Percentiles rank a stretch among this genome's conserved stretches.
Conservation (phyloP, 495 filamentous ascomycete species). For the Arthonia radiata region DNA sequence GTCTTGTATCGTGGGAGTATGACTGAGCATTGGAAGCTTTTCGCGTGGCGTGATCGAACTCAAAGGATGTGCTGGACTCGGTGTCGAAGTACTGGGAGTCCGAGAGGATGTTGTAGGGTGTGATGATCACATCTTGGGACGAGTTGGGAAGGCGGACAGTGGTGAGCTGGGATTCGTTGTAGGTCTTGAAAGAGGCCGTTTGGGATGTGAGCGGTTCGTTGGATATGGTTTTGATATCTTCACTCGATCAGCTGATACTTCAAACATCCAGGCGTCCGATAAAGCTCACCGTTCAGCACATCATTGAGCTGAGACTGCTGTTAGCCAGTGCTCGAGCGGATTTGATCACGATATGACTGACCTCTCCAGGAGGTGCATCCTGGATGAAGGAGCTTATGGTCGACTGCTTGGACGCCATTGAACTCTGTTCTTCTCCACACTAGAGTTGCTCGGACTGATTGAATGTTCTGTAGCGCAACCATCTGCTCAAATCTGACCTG, state of each 20-base stretch:
- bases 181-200: constrained; percentile 61
- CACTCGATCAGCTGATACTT: constrained; percentile 1
- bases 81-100: constrained; percentile 69
- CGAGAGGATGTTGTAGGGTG: constrained; percentile 56
- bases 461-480: no score
- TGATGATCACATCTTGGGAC: constrained; percentile 63
- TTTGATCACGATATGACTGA: constrained; percentile 19
- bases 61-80: constrained; percentile 63
- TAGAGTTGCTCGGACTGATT: no score
- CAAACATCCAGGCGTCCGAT: background rate
- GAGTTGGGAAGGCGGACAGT: constrained; percentile 72
- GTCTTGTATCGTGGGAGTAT: constrained; percentile 51
- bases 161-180: constrained; percentile 84
- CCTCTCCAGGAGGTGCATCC: constrained; percentile 92
- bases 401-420: constrained; percentile 11
- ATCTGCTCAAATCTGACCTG: no score
- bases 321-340: background rate
- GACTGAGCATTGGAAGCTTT: constrained; percentile 67
- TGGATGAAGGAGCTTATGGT: constrained; percentile 55
- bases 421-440: no score
- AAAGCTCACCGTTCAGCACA: constrained; percentile 54
- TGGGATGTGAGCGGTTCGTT: constrained; percentile 41
- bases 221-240: constrained; percentile 77
- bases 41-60: constrained; percentile 67
- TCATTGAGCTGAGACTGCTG: constrained; percentile 42